Conservation (phyloP, 1,139 yeast species). For the Arxiozyma heterogenica region DNA sequence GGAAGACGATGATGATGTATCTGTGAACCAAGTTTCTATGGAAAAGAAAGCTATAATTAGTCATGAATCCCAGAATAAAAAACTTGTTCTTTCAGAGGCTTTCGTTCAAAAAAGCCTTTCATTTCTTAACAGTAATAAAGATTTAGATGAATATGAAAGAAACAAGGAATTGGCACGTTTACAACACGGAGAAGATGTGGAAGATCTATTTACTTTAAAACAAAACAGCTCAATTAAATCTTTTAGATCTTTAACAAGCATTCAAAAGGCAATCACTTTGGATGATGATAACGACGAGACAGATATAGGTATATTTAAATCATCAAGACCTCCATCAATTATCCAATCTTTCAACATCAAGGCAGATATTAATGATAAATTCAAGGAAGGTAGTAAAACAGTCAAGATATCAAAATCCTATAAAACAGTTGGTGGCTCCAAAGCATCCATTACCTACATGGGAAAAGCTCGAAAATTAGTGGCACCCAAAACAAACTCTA, state of each 20-base stretch:
- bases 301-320: conserved; percentile 16
- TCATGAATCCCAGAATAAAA: conserved; percentile 8
- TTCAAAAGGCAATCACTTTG: conserved; percentile 8
- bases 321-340: conserved; percentile 41
- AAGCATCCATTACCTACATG: conserved; percentile 51
- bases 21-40: conserved; percentile 10
- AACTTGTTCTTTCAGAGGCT: conserved; percentile 38
- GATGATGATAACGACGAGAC: conserved; percentile 28
- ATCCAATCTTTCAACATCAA: conserved; percentile 40
- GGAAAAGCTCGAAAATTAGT: conserved; percentile 32
- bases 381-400: conserved; percentile 41
- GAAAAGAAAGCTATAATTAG: conserved; percentile 4
- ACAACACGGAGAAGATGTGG: conserved; percentile 30
- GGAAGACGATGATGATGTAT: conserved; percentile 9
- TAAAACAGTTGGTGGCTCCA: conserved; percentile 48
- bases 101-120: conserved; percentile 59
- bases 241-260: conserved; percentile 3
- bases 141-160: conserved; percentile 31
- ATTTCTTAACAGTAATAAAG: conserved; percentile 41
- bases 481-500: conserved; percentile 16
- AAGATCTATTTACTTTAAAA: conserved; percentile 42
- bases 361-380: conserved; percentile 33
- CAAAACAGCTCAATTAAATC: conserved; percentile 36
- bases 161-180: conserved; percentile 32
- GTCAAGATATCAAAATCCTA: conserved; percentile 50